Percentiles rank a stretch among this genome's conserved stretches.
Conservation (phyloP, 2,329 filamentous ascomycete species). For the Cryphonectria naterciae region DNA sequence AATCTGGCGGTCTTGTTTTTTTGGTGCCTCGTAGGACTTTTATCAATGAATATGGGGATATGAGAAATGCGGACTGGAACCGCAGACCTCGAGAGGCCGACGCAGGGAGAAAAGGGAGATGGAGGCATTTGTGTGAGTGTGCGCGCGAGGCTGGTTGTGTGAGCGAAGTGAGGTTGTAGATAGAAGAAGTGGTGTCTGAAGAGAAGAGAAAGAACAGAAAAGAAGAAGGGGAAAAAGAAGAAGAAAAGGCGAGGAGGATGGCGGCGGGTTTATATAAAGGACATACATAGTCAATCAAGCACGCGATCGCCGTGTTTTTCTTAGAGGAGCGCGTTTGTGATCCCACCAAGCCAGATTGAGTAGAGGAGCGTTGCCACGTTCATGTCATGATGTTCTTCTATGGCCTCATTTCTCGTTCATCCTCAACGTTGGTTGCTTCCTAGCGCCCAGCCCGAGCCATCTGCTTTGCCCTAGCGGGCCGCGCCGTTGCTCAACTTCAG, state of each 20-base stretch:
- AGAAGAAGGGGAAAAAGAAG: background rate
- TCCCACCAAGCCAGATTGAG: background rate
- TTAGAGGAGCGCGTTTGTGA: background rate
- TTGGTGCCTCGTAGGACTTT: conserved; percentile 13
- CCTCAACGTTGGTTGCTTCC: background rate
- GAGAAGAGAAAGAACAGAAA: background rate
- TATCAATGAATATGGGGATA: background rate
- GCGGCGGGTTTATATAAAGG: background rate
- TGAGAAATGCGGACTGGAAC: conserved; percentile 7
- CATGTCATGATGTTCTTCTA: background rate
- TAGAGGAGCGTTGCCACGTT: background rate
- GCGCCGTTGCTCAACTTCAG: background rate
- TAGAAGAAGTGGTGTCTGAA: background rate
- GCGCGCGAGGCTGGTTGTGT: background rate
- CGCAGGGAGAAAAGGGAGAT: background rate
- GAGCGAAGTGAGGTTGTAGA: background rate
- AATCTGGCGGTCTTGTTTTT: conserved; percentile 11
- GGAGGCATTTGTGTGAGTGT: background rate
- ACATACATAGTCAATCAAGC: background rate
- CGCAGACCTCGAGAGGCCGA: conserved; percentile 15
- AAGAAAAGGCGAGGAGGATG: background rate
- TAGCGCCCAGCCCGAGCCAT: background rate
- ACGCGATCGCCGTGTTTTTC: background rate
- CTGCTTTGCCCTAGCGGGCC: background rate
- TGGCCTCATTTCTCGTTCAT: background rate